Base-by-base conservation (phyloP, 1,284 basidiomycete genomes). In the Pulchroboletus neoregius region DNA sequence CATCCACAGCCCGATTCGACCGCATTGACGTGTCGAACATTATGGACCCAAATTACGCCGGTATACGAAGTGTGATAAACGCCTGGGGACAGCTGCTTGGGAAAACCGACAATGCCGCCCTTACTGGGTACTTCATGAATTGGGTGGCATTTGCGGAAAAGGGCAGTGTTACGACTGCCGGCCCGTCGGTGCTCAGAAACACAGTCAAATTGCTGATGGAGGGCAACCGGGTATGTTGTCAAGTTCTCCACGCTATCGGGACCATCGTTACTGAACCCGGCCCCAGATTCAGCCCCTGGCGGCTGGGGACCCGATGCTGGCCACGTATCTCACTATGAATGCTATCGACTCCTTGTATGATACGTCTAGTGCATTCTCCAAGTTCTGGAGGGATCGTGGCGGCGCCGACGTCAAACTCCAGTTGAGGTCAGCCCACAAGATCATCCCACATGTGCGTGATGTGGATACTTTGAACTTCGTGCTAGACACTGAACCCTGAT, bases 61-160 rank as follows among this genome's bases (percentile, higher is more conserved):
- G 74, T 8, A 53, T 72, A n/a, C 39, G 42, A 24, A 34, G 39
- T 1, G 63, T 70, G 6, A 43, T 72, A 12, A 46, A 48, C 4
- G 30, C 51, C 3, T 76, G 74, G 74, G 61, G 57, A 0, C 66
- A 68, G 12, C 48, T 72, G 2, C 61, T 76, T n/a, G 51, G 49
- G 15, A 51, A 51, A 3, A 60, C 52, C 12, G 37, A 42, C 16
- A 26, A 58, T 26, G 62, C 69, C 1, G 49, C 69, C 0, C 55
- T 75, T 10, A 50, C 72, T 5, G 72, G 69, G n/a, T 70, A 71
- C 41, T 75, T 71, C 42, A 71, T 74, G 71, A 75, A 76, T 43
- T 75, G 74, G 73, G 46, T 55, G 18, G 45, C 45, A 9, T 52
- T 59, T 28, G 30, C 56, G 12, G 46, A 57, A 16, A 55, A 55